Evolutionary conservation across 768 basidiomycete species (phyloP).

Genomic region (Hortiboletus flavorubellus): DNA sequence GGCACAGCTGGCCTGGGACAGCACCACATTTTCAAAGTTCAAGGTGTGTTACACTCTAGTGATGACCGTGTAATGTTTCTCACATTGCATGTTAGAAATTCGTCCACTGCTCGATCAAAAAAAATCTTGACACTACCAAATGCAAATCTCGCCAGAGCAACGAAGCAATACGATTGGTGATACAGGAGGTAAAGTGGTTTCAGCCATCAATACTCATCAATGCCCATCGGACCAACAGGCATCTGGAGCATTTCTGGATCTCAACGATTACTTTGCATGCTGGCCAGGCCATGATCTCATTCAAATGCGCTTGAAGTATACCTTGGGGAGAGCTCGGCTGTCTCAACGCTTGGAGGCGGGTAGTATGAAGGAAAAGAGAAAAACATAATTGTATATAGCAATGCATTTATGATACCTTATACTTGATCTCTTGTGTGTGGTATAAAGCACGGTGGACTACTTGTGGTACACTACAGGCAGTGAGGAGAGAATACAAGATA

Average conservation of each 20-base stretch:
- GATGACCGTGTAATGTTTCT: too few relatives aligned
- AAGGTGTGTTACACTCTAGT: not conserved
- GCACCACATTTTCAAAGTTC: not conserved
- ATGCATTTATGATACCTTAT: too few relatives aligned
- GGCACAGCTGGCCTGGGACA: not conserved
- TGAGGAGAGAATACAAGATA: too few relatives aligned
- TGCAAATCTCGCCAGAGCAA: not conserved
- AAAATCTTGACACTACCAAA: not conserved
- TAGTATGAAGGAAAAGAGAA: too few relatives aligned
- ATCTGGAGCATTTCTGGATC: not conserved
- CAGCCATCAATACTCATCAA: too few relatives aligned
- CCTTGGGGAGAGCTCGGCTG: not conserved
- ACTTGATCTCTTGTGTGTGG: too few relatives aligned
- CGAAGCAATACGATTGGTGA: not conserved
- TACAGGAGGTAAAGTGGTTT: not conserved
- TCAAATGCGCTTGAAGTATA: not conserved
- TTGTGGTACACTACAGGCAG: too few relatives aligned
- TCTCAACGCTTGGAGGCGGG: not conserved
- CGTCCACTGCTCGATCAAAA: slow-evolving; percentile 1
- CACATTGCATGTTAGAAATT: not conserved
- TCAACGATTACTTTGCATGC: not conserved
- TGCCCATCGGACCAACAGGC: not conserved
- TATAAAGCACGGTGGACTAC: too few relatives aligned
- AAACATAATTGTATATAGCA: too few relatives aligned
- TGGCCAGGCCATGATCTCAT: not conserved